These are phyloP conservation scores for Kondoa subrosea DNA, from an alignment of 768 basidiomycete genomes.

Conservation along the genomic window DNA sequence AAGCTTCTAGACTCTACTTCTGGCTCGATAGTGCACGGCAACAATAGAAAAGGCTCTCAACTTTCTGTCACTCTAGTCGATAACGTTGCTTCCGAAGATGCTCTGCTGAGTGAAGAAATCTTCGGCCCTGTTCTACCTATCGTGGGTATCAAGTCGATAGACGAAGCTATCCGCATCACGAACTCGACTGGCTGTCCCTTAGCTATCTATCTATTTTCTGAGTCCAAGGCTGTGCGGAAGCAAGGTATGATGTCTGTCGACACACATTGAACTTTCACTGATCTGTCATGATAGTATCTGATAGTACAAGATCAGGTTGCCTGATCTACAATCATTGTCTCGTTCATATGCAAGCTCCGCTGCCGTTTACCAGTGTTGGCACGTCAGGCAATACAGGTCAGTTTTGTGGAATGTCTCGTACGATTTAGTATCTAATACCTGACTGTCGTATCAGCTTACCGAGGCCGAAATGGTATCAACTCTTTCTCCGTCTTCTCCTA, in stretches of 20 bases:
- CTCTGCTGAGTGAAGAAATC: slow-evolving; percentile 59
- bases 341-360: background rate
- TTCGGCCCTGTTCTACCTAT: slow-evolving; percentile 69
- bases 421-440: background rate
- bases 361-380: background rate
- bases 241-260: background rate
- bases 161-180: slow-evolving; percentile 55
- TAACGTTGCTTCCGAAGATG: slow-evolving; percentile 47
- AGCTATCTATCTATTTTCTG: slow-evolving; percentile 58
- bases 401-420: background rate
- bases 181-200: slow-evolving; percentile 41
- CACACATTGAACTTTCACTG: background rate
- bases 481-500: slow-evolving; percentile 23
- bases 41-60: slow-evolving; percentile 40
- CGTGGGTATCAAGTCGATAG: slow-evolving; percentile 46
- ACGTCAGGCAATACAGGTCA: background rate
- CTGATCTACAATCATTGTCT: slow-evolving; percentile 31
- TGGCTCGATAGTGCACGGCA: slow-evolving; percentile 51
- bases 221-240: slow-evolving; percentile 39
- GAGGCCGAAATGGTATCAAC: slow-evolving; percentile 2
- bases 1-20: slow-evolving; percentile 45
- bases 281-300: slow-evolving; percentile 40
- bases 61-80: slow-evolving; percentile 61
- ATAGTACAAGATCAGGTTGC: slow-evolving; percentile 53
- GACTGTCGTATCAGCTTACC: background rate